Evolutionary conservation across 371 early-diverging fungal genomes (phyloP).

Genomic region (Mucor irregularis): DNA sequence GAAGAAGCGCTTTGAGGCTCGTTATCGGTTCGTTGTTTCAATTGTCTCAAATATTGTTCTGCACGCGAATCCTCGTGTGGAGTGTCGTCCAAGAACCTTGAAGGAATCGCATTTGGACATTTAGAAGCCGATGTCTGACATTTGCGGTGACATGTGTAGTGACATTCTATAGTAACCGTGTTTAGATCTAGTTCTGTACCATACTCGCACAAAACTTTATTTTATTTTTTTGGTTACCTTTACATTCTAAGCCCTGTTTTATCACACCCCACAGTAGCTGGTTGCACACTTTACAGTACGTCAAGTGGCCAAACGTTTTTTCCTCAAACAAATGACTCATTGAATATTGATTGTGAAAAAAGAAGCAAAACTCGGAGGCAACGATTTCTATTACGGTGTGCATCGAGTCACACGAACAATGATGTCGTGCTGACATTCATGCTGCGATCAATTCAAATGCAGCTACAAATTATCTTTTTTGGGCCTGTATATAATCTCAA

Average conservation of each 20-base stretch:
- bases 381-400: too few species aligned
- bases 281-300: conserved; percentile 21
- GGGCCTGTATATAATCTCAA: too few species aligned
- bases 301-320: conserved; percentile 18
- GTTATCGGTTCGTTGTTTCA: neutral
- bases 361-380: neutral
- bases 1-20: neutral
- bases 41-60: conserved; percentile 7
- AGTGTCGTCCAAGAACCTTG: conserved; percentile 7
- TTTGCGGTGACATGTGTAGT: conserved; percentile 14
- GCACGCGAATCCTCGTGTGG: neutral
- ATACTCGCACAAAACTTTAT: neutral
- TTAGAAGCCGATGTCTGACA: conserved; percentile 3
- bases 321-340: conserved; percentile 25
- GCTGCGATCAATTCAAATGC: too few species aligned
- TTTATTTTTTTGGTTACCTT: conserved; percentile 15
- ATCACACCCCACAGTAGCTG: conserved; percentile 23
- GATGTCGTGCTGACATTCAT: too few species aligned
- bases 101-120: conserved; percentile 1
- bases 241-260: conserved; percentile 24
- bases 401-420: too few species aligned
- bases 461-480: too few species aligned
- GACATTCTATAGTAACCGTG: conserved; percentile 10
- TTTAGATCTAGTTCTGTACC: neutral
- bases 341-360: neutral